Conservation (phyloP, 345 rosid genomes). For the Lagerstroemia speciosa region DNA sequence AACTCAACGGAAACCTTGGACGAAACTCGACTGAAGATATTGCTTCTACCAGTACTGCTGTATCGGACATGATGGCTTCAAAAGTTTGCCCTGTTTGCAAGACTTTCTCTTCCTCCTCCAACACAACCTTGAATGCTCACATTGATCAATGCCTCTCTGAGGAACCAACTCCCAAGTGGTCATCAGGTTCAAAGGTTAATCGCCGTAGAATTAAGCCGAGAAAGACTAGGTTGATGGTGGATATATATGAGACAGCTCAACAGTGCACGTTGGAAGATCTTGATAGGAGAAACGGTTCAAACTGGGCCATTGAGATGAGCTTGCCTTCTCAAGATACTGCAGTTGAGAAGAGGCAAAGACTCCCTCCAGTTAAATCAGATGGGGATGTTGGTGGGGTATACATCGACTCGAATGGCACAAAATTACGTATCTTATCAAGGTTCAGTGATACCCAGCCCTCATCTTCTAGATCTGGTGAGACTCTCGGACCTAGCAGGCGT, state of each 20-base stretch:
- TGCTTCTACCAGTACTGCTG: constrained; percentile 43
- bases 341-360: constrained; percentile 25
- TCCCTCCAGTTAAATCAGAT: constrained; percentile 31
- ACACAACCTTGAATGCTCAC: constrained; percentile 97
- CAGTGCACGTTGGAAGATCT: constrained; percentile 82
- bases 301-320: constrained; percentile 41
- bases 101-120: constrained; percentile 88
- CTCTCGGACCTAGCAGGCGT: constrained; percentile 27
- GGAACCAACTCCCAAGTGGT: constrained; percentile 58
- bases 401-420: constrained; percentile 77
- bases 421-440: constrained; percentile 77
- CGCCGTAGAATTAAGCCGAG: constrained; percentile 70
- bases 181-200: constrained; percentile 41
- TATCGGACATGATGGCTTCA: constrained; percentile 66
- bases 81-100: constrained; percentile 98
- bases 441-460: constrained; percentile 21
- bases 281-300: constrained; percentile 76
- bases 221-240: constrained; percentile 72
- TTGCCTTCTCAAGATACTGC: constrained; percentile 33
- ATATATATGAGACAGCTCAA: constrained; percentile 59
- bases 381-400: constrained; percentile 73
- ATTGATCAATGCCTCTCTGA: constrained; percentile 91
- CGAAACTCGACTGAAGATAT: constrained; percentile 56
- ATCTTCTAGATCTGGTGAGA: constrained; percentile 21
- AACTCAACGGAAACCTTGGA: constrained; percentile 54